A percentile compares a stretch with the other conserved stretches of the same genome.
phyloP scores from a whole-genome alignment of 805 yeast genomes.

The Saccharomycopsis oosterbeekiorum region DNA sequence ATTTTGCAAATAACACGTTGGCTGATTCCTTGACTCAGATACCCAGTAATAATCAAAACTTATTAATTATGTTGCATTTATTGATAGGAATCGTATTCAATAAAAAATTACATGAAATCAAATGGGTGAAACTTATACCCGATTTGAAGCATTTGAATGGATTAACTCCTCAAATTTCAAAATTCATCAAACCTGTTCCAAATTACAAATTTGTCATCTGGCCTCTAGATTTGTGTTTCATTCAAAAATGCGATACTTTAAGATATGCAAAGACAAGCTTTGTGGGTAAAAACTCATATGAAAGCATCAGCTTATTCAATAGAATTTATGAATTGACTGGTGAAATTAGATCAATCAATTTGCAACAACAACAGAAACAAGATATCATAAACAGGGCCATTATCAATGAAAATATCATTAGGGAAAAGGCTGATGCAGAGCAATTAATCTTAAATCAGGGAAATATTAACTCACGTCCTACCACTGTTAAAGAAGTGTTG shows the following conservation, averaged over 20 bases:
- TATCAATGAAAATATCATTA: neutral
- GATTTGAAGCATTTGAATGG: constrained; percentile 60
- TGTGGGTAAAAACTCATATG: neutral
- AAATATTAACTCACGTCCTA: neutral
- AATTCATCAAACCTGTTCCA: constrained; percentile 41
- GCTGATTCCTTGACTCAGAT: constrained; percentile 26
- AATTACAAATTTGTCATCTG: constrained; percentile 53
- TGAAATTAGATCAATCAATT: neutral
- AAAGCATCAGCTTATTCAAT: neutral
- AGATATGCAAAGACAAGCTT: neutral
- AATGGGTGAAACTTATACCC: constrained; percentile 64
- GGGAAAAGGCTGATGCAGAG: neutral
- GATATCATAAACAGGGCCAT: neutral
- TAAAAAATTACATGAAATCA: constrained; percentile 23
- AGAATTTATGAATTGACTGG: neutral
- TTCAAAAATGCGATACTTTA: constrained; percentile 34
- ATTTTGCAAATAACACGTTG: constrained; percentile 29
- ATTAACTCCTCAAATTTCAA: constrained; percentile 51
- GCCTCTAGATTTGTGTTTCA: constrained; percentile 61
- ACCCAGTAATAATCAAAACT: constrained; percentile 16
- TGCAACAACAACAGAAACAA: neutral
- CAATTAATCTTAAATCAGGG: neutral
- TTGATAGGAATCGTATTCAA: constrained; percentile 17
- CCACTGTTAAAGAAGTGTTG: neutral
- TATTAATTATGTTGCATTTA: constrained; percentile 17